Evolutionary conservation across 352 stramenopile genomes (phyloP), one percentile per base, ranked within the genome.

Genomic region (Globisporangium nodosum): DNA sequence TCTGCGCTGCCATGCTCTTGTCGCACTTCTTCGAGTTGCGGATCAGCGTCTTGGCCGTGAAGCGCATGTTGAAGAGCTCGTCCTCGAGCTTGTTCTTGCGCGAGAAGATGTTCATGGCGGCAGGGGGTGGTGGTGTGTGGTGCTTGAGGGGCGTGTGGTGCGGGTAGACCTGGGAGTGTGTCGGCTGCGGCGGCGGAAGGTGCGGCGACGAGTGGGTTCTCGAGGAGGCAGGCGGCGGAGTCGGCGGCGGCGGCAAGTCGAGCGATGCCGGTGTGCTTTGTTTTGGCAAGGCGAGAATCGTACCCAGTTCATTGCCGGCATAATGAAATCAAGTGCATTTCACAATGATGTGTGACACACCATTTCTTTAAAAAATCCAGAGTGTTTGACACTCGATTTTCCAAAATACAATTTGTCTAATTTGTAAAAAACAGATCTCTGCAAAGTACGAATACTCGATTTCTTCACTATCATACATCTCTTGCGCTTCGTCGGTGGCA

Each of bases 21-120:
- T 98, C 95, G 69, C 95, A 99, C 70, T 99, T 99, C 69, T 98
- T 98, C 43, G 92, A 68, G 67, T 94, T 90, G 55, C 86, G 71
- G 72, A 97, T 52, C 71, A 97, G 84, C 66, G 78, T 82, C 72
- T 96, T 96, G 66, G 86, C 81, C 47, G 86, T 94, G 61, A 96
- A 93, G 69, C 89, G 89, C 79, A 96, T 92, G 72, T 96, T 94
- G 65, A 96, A 94, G 52, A 94, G 76, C 69, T 94, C 81, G 61
- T 94, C 84, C 59, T 90, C 84, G 24, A 93, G 80, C 67, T 83
- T 93, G 64, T 87, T 85, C 74, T 88, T 88, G 65, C 77, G 76
- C 56, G 78, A 88, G 58, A 92, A 92, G 63, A 92, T 84, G 74
- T 88, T 88, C 81, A 92, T 92, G 49, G 56, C 35, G 42, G 35